Base-by-base conservation (phyloP, 768 basidiomycete genomes). In the Lactifluus subvellereus region DNA sequence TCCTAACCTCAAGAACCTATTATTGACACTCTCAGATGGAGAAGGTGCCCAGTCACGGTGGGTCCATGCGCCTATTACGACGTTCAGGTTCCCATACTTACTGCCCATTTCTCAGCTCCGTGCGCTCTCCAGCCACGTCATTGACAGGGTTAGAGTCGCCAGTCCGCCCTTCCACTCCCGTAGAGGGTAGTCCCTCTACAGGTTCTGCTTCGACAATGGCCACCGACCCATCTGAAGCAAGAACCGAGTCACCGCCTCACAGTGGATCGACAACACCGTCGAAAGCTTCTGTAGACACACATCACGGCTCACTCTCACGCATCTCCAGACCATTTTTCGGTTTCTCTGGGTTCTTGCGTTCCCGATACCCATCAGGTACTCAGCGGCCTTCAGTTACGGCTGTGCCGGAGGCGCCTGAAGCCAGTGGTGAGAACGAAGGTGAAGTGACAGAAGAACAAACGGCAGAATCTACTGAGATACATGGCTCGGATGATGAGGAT, bases 1-100 rank as follows among this genome's bases (percentile, higher is more conserved):
- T 33, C 94, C 95, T 47, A 99, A 99, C 77, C 81, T 99, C 66
- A 98, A 97, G 77, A 94, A 94, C 70, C 79, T 98, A 20, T 73
- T 98, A 57, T 81, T 98, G 35, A 94, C 91, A 11, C 78, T 96
- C 67, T 91, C 88, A 58, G 83, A 86, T 69, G 88, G 86, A 54
- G 85, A 86, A 69, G 78, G 77, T 50, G 74, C 77, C 33, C 75
- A 73, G 56, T 67, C 77, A 38, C 72, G 66, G 87, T 87, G 69
- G 72, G 82, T 74, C n/a, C 18, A 22, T 48, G 16, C 49, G 47
- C n/a, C 33, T 27, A 16, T 13, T 38, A 22, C 14, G 30, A n/a
- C 20, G 18, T 20, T 22, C 42, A 27, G n/a, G 16, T 53, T 9
- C 27, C 27, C 35, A 56, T n/a, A 20, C 49, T 38, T 7, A 59